These are phyloP conservation scores for Ceratocystis diversiconidia DNA, from an alignment of 2,329 filamentous ascomycete species.

Conservation along the genomic window DNA sequence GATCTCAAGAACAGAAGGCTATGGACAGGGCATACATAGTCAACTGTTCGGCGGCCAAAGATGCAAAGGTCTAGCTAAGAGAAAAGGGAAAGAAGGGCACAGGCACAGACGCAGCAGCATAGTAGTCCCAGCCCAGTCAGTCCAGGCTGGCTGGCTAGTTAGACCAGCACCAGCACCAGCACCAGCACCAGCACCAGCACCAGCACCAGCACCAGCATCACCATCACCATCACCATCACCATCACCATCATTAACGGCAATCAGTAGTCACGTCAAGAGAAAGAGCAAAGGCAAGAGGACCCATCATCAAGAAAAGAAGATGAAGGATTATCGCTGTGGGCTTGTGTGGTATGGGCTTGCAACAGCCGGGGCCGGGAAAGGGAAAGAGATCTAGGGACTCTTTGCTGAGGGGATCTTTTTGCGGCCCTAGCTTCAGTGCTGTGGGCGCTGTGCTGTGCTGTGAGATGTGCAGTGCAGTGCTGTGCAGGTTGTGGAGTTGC, in stretches of 20 bases:
- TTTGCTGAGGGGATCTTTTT: background rate
- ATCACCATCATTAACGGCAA: too few species aligned
- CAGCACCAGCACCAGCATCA: too few species aligned
- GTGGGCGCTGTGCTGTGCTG: slow-evolving; percentile 4
- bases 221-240: too few species aligned
- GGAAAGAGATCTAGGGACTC: slow-evolving; percentile 4
- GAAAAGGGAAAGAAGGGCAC: too few species aligned
- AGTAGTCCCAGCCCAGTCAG: too few species aligned
- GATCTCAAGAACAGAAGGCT: background rate
- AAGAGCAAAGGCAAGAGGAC: background rate
- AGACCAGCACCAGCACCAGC: too few species aligned
- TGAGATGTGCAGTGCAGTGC: background rate
- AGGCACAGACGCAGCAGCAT: too few species aligned
- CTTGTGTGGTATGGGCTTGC: slow-evolving; percentile 2
- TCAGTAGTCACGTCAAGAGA: background rate
- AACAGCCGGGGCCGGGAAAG: background rate
- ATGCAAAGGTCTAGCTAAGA: too few species aligned
- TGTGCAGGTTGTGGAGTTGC: slow-evolving; percentile 1
- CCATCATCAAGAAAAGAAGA: background rate
- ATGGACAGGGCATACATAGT: background rate
- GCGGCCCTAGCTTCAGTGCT: slow-evolving; percentile 3
- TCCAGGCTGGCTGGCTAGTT: too few species aligned
- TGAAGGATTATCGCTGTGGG: background rate
- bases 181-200: too few species aligned
- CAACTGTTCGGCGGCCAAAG: too few species aligned